A percentile compares a stretch with the other conserved stretches of the same genome.
These are phyloP conservation scores for Aspergillus taichungensis DNA, from an alignment of 495 filamentous ascomycete species.

Conservation along the genomic window DNA sequence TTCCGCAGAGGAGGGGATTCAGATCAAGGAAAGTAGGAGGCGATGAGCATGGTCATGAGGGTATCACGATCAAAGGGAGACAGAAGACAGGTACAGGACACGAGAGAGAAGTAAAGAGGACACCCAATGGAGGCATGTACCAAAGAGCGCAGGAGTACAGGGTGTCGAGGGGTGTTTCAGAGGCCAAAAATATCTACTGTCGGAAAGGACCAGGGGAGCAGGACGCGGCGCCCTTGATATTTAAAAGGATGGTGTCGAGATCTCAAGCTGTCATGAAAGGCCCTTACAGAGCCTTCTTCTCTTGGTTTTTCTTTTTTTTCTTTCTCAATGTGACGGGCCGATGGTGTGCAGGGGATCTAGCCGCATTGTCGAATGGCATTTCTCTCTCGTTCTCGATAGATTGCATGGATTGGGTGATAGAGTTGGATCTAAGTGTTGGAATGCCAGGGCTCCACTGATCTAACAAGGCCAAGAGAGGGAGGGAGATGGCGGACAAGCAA, in stretches of 20 bases:
- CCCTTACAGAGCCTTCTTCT: conserved; percentile 6
- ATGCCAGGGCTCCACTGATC: conserved; percentile 6
- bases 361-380: conserved; percentile 11
- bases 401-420: conserved; percentile 9
- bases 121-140: neutral
- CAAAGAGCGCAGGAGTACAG: neutral
- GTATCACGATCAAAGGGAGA: no score
- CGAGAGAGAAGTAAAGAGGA: neutral
- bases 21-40: neutral
- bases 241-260: conserved; percentile 10
- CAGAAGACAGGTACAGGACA: no score
- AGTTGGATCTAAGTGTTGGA: conserved; percentile 16
- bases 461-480: conserved; percentile 4
- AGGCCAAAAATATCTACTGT: neutral
- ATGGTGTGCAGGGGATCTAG: conserved; percentile 1
- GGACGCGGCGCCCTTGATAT: conserved; percentile 7
- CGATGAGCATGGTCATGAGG: no score
- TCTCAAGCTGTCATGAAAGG: conserved; percentile 13
- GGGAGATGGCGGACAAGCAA: conserved; percentile 7
- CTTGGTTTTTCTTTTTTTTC: neutral
- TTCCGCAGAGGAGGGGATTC: no score
- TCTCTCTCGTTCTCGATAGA: conserved; percentile 16
- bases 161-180: neutral
- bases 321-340: conserved; percentile 5
- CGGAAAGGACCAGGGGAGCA: neutral